Evolutionary conservation across 1,284 basidiomycete genomes (phyloP).

Genomic region (Ustilago loliicola): DNA sequence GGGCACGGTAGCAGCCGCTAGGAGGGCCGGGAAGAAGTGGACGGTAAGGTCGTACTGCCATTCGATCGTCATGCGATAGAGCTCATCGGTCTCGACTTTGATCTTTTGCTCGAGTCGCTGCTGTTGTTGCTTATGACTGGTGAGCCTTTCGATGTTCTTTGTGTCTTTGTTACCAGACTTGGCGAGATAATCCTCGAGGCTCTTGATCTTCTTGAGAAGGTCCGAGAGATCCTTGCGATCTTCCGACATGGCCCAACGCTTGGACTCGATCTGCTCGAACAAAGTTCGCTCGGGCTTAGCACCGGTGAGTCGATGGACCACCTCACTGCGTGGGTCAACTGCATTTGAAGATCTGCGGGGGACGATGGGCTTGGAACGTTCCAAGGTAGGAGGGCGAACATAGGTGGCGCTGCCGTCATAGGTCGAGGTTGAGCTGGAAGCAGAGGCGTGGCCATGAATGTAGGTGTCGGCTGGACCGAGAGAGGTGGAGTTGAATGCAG

Average conservation of each 20-base stretch:
- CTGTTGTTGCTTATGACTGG: slow-evolving; percentile 8
- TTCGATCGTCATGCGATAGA: slow-evolving; percentile 20
- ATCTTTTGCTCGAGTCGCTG: slow-evolving; percentile 20
- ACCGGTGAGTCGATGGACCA: slow-evolving; percentile 8
- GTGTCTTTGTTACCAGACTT: slow-evolving; percentile 13
- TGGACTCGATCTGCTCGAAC: slow-evolving; percentile 23
- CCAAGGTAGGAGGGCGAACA: background rate
- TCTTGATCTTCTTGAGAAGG: slow-evolving; percentile 18
- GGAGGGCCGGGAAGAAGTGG: background rate
- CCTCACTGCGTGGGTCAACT: slow-evolving; percentile 6
- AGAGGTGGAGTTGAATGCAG: slow-evolving; percentile 7
- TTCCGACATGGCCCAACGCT: slow-evolving; percentile 21
- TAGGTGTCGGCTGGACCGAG: background rate
- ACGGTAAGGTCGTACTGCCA: slow-evolving; percentile 11
- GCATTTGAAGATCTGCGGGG: slow-evolving; percentile 1
- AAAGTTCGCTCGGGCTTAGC: slow-evolving; percentile 10
- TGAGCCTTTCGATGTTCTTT: slow-evolving; percentile 8
- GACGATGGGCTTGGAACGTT: slow-evolving; percentile 3
- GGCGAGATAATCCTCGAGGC: slow-evolving; percentile 12
- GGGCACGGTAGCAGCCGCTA: slow-evolving; percentile 3
- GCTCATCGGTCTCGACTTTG: slow-evolving; percentile 4
- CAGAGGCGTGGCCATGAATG: slow-evolving; percentile 7
- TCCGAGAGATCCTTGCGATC: slow-evolving; percentile 19
- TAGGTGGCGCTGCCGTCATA: slow-evolving; percentile 11
- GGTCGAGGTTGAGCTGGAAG: slow-evolving; percentile 7